phyloP scores from a whole-genome alignment of 1,139 yeast species.

The Candida tetrigidarum region DNA sequence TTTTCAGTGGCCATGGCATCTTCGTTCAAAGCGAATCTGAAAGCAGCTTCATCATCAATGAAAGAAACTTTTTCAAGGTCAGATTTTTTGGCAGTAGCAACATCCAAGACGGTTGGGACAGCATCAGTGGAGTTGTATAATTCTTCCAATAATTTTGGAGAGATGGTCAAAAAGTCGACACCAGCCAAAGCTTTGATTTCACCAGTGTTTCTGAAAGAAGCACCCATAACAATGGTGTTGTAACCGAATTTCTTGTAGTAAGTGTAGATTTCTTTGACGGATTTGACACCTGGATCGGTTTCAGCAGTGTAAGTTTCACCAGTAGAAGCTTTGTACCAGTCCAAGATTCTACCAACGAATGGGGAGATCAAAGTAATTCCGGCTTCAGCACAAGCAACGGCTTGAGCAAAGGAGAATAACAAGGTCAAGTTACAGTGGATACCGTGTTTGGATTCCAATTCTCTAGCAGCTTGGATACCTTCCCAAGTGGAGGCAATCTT shows the following conservation, averaged over 20 bases:
- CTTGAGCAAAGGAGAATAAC: constrained; percentile 94
- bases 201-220: constrained; percentile 97
- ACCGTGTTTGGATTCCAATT: constrained; percentile 87
- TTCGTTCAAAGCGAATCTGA: constrained; percentile 92
- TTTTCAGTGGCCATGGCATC: constrained; percentile 99
- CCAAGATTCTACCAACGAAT: constrained; percentile 98
- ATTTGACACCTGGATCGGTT: constrained; percentile 93
- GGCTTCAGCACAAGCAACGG: constrained; percentile 99
- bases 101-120: constrained; percentile 81
- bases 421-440: constrained; percentile 96
- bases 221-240: constrained; percentile 99
- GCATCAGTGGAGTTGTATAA: constrained; percentile 75
- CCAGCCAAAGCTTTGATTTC: constrained; percentile 98
- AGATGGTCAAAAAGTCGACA: constrained; percentile 93
- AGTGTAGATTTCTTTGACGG: constrained; percentile 89
- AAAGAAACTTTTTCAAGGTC: constrained; percentile 74
- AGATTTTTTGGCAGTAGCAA: constrained; percentile 54
- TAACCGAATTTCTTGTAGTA: constrained; percentile 97
- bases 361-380: constrained; percentile 95
- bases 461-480: constrained; percentile 99
- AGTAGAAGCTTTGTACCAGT: constrained; percentile 96
- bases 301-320: constrained; percentile 85
- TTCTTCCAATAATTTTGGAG: constrained; percentile 93
- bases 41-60: constrained; percentile 83
- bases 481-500: constrained; percentile 99